Evolutionary conservation across 176 grass and related monocot species (phyloP).

Genomic region (Oryza longistaminata): DNA sequence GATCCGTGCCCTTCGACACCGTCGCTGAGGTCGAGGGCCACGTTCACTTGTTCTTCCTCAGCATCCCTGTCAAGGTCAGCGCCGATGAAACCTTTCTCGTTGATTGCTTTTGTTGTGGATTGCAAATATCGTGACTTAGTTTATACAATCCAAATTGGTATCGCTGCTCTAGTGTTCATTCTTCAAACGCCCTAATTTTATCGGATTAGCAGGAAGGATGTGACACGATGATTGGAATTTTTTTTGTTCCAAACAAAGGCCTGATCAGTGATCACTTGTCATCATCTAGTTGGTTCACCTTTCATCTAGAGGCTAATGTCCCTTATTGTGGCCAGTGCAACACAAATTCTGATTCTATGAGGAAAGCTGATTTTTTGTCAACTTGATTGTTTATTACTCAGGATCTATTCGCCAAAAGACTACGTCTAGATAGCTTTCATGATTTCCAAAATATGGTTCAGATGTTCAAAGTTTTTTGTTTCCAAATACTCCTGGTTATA

Average conservation of each 20-base stretch:
- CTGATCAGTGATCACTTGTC: background rate
- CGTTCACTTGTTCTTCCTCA: conserved; percentile 62
- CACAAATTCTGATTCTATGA: too few relatives aligned
- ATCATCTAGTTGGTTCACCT: background rate
- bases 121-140: background rate
- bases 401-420: too few relatives aligned
- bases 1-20: conserved; percentile 73
- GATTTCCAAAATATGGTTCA: background rate
- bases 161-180: background rate
- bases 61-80: conserved; percentile 69
- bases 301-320: background rate
- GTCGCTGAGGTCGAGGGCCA: conserved; percentile 63
- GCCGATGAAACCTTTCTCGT: conserved; percentile 10
- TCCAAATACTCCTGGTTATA: background rate
- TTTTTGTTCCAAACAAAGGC: background rate
- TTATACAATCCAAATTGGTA: background rate
- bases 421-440: background rate
- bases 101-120: background rate
- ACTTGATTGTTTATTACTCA: too few relatives aligned
- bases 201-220: background rate
- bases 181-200: background rate
- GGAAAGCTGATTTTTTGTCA: too few relatives aligned
- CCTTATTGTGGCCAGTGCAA: background rate
- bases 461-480: background rate
- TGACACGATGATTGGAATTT: background rate